A percentile compares a stretch with the other conserved stretches of the same genome.
These are phyloP conservation scores for Rhizophora mangle DNA, from an alignment of 345 rosid species.

Conservation along the genomic window DNA sequence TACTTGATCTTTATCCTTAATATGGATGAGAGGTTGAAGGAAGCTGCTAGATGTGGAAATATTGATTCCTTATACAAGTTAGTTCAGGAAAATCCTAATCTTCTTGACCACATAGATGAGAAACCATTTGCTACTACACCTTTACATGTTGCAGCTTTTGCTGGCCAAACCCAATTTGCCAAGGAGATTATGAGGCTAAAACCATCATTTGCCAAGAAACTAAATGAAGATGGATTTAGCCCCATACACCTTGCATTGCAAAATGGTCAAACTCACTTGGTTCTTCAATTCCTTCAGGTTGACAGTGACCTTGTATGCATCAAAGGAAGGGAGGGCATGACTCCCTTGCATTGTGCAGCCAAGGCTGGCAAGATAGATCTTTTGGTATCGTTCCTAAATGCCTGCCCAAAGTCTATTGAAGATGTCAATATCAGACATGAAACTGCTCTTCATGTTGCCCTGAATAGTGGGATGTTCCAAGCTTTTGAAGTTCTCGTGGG, in stretches of 20 bases:
- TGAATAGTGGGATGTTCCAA: slow-evolving; percentile 8
- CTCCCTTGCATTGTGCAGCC: slow-evolving; percentile 35
- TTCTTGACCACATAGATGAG: too few species aligned
- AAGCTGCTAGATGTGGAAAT: neutral
- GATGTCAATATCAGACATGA: slow-evolving; percentile 28
- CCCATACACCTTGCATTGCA: neutral
- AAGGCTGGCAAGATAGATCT: slow-evolving; percentile 10
- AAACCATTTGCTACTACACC: too few species aligned
- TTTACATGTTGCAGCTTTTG: too few species aligned
- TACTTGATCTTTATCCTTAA: neutral
- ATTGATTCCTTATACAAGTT: too few species aligned
- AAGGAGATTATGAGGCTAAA: too few species aligned
- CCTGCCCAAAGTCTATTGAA: slow-evolving; percentile 30
- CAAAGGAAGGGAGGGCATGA: slow-evolving; percentile 27
- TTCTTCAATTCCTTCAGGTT: neutral
- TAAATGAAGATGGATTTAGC: too few species aligned
- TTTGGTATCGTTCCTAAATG: slow-evolving; percentile 10
- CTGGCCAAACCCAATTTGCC: too few species aligned
- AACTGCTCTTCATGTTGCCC: slow-evolving; percentile 32
- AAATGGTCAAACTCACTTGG: neutral
- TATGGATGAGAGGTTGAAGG: neutral
- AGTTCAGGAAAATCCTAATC: too few species aligned
- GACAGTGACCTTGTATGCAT: slow-evolving; percentile 13
- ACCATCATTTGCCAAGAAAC: too few species aligned
- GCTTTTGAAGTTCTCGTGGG: too few species aligned